Evolutionary conservation across 2,329 filamentous ascomycete genomes (phyloP).

Genomic region (Bipolaris bicolor): DNA sequence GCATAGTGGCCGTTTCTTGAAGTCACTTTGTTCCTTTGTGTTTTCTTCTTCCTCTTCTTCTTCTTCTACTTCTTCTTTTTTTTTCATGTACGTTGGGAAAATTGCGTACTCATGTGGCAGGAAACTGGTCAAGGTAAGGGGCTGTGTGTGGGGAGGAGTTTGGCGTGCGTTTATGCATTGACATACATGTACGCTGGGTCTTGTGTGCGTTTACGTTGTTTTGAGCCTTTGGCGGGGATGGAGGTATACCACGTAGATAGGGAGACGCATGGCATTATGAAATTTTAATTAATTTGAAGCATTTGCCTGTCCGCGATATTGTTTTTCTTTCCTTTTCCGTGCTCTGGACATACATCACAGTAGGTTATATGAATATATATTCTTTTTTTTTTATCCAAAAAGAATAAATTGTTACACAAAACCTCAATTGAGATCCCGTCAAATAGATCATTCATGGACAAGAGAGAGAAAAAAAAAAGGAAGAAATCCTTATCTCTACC

Average conservation of each 20-base stretch:
- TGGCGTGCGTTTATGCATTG: background rate
- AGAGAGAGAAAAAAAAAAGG: no score
- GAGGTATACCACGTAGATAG: background rate
- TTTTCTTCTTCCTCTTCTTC: background rate
- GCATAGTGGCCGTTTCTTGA: conserved; percentile 10
- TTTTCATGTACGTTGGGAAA: background rate
- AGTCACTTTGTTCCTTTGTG: conserved; percentile 1
- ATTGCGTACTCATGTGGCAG: background rate
- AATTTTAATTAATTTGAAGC: background rate
- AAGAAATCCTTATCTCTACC: no score
- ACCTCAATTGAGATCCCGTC: no score
- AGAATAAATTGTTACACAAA: no score
- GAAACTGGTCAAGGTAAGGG: background rate
- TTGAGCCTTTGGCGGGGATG: background rate
- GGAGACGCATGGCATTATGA: background rate
- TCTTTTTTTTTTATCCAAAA: no score
- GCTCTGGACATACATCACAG: background rate
- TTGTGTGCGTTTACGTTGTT: background rate
- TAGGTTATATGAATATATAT: no score
- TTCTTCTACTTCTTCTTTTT: background rate
- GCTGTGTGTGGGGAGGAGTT: background rate
- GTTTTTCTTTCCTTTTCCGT: no score
- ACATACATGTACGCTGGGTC: background rate
- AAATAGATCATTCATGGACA: no score
- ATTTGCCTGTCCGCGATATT: background rate